Conservation (phyloP, 805 yeast species). For the Komagataella phaffii region DNA sequence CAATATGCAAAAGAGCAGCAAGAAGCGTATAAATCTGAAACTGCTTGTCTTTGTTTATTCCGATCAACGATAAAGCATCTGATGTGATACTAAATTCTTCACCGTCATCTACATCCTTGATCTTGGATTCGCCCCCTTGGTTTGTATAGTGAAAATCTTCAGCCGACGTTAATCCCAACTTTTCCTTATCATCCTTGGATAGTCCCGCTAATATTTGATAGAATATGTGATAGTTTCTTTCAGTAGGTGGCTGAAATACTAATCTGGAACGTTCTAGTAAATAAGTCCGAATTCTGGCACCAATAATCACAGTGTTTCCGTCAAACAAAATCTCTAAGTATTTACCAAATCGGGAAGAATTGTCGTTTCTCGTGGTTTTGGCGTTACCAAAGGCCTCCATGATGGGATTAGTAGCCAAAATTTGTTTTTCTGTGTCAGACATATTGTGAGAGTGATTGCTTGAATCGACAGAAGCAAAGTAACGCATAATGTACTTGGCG, state of each 20-base stretch:
- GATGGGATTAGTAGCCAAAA: conserved; percentile 91
- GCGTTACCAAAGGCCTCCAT: conserved; percentile 99
- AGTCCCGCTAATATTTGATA: conserved; percentile 80
- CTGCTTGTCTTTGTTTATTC: conserved; percentile 49
- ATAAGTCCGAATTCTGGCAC: conserved; percentile 90
- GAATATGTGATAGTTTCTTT: conserved; percentile 90
- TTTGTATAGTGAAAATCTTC: conserved; percentile 70
- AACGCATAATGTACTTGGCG: conserved; percentile 95
- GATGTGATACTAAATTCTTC: conserved; percentile 66
- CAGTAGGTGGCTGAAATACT: conserved; percentile 84
- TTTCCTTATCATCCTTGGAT: conserved; percentile 35
- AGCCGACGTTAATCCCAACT: conserved; percentile 48
- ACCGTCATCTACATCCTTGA: conserved; percentile 72
- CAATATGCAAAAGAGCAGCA: conserved; percentile 84
- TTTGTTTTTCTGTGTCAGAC: conserved; percentile 87
- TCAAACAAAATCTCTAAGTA: conserved; percentile 86
- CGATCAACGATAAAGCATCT: conserved; percentile 69
- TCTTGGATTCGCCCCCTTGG: conserved; percentile 69
- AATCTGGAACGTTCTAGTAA: conserved; percentile 86
- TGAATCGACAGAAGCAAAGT: conserved; percentile 84
- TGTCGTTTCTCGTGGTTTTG: conserved; percentile 92
- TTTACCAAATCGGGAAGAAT: conserved; percentile 95
- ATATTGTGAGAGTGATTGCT: conserved; percentile 42
- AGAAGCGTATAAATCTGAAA: conserved; percentile 59
- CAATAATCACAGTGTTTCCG: conserved; percentile 63